Evolutionary conservation across 495 filamentous ascomycete species (phyloP).

Genomic region (Aspergillus avenaceus): DNA sequence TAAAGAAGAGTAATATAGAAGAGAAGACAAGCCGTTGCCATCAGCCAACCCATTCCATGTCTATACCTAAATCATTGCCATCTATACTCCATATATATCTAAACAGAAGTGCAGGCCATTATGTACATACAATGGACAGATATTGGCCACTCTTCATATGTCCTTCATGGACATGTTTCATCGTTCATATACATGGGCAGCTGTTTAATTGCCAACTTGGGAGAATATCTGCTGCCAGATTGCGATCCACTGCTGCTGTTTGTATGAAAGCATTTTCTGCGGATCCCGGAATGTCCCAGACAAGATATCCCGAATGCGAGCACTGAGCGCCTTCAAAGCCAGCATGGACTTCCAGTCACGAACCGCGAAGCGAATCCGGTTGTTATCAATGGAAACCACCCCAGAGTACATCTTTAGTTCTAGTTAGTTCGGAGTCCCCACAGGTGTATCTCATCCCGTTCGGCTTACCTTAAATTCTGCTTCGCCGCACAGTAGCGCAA

Average conservation of each 20-base stretch:
- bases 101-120: neutral
- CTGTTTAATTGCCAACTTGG: constrained; percentile 28
- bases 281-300: constrained; percentile 65
- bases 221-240: constrained; percentile 52
- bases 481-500: constrained; percentile 83
- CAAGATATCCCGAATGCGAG: constrained; percentile 65
- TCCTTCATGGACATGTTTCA: too few species aligned
- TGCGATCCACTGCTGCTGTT: constrained; percentile 72
- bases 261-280: constrained; percentile 59
- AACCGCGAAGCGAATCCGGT: constrained; percentile 79
- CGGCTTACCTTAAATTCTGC: constrained; percentile 65
- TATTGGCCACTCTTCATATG: neutral
- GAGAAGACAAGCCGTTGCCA: too few species aligned
- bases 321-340: constrained; percentile 72
- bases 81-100: neutral
- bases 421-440: neutral
- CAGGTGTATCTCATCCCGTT: neutral
- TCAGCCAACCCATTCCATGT: too few species aligned
- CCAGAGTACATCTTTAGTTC: constrained; percentile 70
- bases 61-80: neutral
- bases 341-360: constrained; percentile 90
- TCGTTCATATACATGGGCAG: too few species aligned
- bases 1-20: too few species aligned
- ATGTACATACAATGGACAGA: neutral
- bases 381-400: constrained; percentile 78